Base-by-base conservation (phyloP, 1,139 yeast genomes). In the Starmera stellimalicola region DNA sequence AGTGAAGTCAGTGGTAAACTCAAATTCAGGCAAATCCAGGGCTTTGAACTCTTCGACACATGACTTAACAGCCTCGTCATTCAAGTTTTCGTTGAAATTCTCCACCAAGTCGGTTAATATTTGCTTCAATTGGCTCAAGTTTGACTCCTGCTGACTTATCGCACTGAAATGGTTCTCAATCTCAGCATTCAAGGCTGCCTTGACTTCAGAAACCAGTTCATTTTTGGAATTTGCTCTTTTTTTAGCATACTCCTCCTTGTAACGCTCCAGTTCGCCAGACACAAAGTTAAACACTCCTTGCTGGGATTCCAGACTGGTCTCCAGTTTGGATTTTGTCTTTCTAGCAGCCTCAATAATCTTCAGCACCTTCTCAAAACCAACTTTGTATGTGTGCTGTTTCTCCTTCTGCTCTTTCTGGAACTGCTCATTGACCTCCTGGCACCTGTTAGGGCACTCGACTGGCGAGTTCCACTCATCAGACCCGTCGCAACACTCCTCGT, bases 401-500 rank as follows among this genome's bases (percentile, higher is more conserved):
- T 50, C 30, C n/a, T 50, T 42, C 12, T 52, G 42, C 16, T 56
- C 47, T 16, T 58, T 58, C 15, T 62, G 55, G 31, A 60, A 58
- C 18, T 56, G 52, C 2, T 48, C 50, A 20, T 60, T 57, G 38
- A 73, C 62, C 39, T 73, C 73, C 0, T 43, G 48, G 54, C 97
- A 88, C 38, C 61, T 64, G 45, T 74, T 68, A 10, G 71, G 72
- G 51, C 93, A 81, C 28, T 46, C 34, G 56, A 68, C 43, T 16
- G 53, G 43, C 2, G 64, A 68, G 10, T 47, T 47, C 50, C 60
- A 42, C 56, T 93, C 99, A 55, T 93, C 98, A 1, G 91, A 73
- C 2, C 99, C 97, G 56, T 93, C 98, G 56, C 99, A 93, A 57
- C 99, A 91, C 14, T 66, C 39, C 17, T 78, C 82, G 51, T 81